Percentiles rank a stretch among this genome's conserved stretches.
Evolutionary conservation across 2,329 filamentous ascomycete species (phyloP).

Genomic region (Thelonectria discophora): DNA sequence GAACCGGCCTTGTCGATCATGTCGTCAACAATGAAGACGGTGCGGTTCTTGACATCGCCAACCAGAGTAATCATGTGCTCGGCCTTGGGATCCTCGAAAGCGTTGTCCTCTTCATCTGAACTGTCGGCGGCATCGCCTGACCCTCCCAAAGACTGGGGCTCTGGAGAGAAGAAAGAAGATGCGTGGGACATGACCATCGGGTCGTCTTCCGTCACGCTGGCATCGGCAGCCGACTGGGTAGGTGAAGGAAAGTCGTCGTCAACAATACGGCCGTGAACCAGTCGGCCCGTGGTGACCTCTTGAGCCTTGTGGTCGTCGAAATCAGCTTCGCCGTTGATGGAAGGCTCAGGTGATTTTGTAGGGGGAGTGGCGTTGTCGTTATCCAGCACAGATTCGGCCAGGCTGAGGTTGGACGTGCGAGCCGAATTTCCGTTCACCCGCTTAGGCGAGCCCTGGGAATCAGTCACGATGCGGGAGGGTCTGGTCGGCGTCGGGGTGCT

Average conservation of each 20-base stretch:
- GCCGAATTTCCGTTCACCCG: constrained; percentile 43
- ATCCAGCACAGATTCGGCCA: constrained; percentile 27
- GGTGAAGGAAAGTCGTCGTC: constrained; percentile 92
- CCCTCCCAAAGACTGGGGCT: constrained; percentile 76
- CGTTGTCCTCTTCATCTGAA: constrained; percentile 93
- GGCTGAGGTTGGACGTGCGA: constrained; percentile 26
- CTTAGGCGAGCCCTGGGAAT: constrained; percentile 56
- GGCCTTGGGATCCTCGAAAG: constrained; percentile 79
- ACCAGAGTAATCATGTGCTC: constrained; percentile 99
- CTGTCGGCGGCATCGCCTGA: constrained; percentile 83
- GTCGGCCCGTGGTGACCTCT: constrained; percentile 89
- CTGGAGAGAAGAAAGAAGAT: constrained; percentile 80
- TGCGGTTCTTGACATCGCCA: constrained; percentile 86
- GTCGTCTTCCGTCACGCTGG: constrained; percentile 74
- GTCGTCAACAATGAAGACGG: constrained; percentile 95
- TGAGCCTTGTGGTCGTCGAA: constrained; percentile 84
- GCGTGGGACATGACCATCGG: constrained; percentile 82
- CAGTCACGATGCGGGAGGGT: constrained; percentile 49
- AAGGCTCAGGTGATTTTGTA: constrained; percentile 39
- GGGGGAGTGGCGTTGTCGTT: constrained; percentile 35
- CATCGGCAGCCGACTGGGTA: constrained; percentile 72
- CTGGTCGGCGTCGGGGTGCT: constrained; percentile 37
- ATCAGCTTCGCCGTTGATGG: constrained; percentile 50
- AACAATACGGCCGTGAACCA: constrained; percentile 94
- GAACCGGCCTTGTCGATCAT: constrained; percentile 98